Conservation (phyloP, 2,329 filamentous ascomycete genomes). For the Diaporthe vaccinii region DNA sequence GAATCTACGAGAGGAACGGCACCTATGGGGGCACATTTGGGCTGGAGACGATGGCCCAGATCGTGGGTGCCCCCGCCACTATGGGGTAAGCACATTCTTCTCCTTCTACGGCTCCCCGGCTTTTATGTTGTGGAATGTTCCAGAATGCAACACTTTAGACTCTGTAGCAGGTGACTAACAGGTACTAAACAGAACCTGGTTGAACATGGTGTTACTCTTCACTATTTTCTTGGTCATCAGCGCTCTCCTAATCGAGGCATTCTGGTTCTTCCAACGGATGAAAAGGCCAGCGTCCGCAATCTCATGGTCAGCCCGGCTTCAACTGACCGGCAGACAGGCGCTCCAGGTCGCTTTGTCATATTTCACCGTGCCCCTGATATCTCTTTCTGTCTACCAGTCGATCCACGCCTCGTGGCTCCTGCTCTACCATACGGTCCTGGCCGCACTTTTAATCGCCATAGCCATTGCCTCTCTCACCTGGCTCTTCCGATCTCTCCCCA, state of each 20-base stretch:
- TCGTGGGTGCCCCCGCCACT: conserved; percentile 74
- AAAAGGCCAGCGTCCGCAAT: conserved; percentile 50
- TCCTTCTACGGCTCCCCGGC: too few species aligned
- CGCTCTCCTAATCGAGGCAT: background rate
- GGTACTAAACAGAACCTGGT: conserved; percentile 51
- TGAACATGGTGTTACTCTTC: conserved; percentile 16
- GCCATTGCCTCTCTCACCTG: conserved; percentile 47
- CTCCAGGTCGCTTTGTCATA: conserved; percentile 79
- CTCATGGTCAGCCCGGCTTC: conserved; percentile 15
- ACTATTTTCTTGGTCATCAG: background rate
- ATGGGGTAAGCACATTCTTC: conserved; percentile 48
- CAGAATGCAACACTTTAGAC: too few species aligned
- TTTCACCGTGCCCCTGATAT: conserved; percentile 79
- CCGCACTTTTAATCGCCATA: conserved; percentile 43
- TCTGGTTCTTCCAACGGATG: conserved; percentile 4
- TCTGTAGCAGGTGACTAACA: too few species aligned
- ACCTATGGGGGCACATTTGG: conserved; percentile 69
- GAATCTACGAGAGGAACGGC: conserved; percentile 76
- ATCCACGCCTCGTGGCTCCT: background rate
- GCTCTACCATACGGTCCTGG: background rate
- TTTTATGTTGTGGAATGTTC: too few species aligned
- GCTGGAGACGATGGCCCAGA: conserved; percentile 75
- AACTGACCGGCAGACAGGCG: conserved; percentile 17
- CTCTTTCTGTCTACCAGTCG: conserved; percentile 48
- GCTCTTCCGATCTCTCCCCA: conserved; percentile 46